Evolutionary conservation across 2,329 filamentous ascomycete genomes (phyloP).

Genomic region (Exophiala bonariae): DNA sequence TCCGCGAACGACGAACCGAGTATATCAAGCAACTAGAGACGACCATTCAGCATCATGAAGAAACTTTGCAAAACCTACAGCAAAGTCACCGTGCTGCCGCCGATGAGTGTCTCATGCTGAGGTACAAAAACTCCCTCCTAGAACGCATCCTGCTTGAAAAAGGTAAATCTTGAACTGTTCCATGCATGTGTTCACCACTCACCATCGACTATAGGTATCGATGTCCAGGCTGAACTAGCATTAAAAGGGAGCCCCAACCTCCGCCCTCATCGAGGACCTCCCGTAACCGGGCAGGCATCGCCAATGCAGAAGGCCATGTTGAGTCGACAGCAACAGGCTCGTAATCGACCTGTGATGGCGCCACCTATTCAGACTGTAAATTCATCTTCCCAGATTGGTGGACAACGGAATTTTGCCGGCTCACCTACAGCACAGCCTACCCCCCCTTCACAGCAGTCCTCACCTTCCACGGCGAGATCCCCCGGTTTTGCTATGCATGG

Average conservation of each 20-base stretch:
- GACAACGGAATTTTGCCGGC: constrained; percentile 24
- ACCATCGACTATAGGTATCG: constrained; percentile 65
- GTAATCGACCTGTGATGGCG: constrained; percentile 33
- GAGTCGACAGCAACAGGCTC: constrained; percentile 62
- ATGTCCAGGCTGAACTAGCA: constrained; percentile 92
- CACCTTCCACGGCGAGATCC: constrained; percentile 63
- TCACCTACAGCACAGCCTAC: constrained; percentile 61
- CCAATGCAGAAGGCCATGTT: constrained; percentile 78
- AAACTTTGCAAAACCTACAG: constrained; percentile 87
- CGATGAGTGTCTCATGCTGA: constrained; percentile 95
- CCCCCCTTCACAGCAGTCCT: constrained; percentile 74
- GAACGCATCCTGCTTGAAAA: constrained; percentile 96
- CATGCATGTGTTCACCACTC: neutral
- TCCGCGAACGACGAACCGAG: constrained; percentile 93
- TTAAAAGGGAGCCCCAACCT: constrained; percentile 87
- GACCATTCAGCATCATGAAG: constrained; percentile 95
- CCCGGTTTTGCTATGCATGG: constrained; percentile 62
- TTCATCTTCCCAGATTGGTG: constrained; percentile 38
- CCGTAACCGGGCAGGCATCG: constrained; percentile 69
- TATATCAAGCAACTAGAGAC: constrained; percentile 99
- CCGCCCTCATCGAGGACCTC: constrained; percentile 55
- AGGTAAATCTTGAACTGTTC: constrained; percentile 53
- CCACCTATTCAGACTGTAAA: constrained; percentile 31
- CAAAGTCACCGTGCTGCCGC: constrained; percentile 91
- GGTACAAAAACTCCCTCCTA: constrained; percentile 96